Evolutionary conservation across 129 eudicot species (phyloP).

Genomic region (Tanacetum coccineum): DNA sequence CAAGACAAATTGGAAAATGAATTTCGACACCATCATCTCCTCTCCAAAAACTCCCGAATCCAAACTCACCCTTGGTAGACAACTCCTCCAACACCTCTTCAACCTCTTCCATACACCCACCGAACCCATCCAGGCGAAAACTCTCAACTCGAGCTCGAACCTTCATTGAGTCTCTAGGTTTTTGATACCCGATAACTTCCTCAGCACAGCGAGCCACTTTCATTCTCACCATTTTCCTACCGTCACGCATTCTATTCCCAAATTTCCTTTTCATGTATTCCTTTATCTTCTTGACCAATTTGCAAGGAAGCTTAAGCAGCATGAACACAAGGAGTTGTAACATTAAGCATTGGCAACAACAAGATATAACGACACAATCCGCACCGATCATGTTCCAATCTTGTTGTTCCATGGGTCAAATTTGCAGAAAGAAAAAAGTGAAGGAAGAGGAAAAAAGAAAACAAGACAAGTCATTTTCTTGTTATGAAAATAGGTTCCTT

Average conservation of each 20-base stretch:
- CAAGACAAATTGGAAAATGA: slow-evolving; percentile 33
- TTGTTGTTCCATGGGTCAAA: slow-evolving; percentile 53
- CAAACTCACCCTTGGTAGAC: slow-evolving; percentile 67
- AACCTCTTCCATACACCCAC: slow-evolving; percentile 58
- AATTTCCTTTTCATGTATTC: slow-evolving; percentile 50
- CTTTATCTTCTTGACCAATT: slow-evolving; percentile 42
- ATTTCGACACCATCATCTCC: slow-evolving; percentile 38
- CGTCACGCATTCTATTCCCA: slow-evolving; percentile 24
- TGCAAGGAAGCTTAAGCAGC: slow-evolving; percentile 63
- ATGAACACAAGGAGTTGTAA: slow-evolving; percentile 53
- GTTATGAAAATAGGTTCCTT: slow-evolving; percentile 45
- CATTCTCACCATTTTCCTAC: slow-evolving; percentile 26
- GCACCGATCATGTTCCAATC: slow-evolving; percentile 60
- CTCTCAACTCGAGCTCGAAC: slow-evolving; percentile 28
- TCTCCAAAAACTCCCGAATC: slow-evolving; percentile 89
- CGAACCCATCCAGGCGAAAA: slow-evolving; percentile 22
- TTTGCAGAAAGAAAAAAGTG: slow-evolving; percentile 12
- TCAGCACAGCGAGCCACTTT: slow-evolving; percentile 30
- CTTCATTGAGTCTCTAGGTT: slow-evolving; percentile 23
- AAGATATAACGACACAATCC: slow-evolving; percentile 77
- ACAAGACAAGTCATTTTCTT: slow-evolving; percentile 39
- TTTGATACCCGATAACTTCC: slow-evolving; percentile 27
- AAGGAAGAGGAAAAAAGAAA: slow-evolving; percentile 12
- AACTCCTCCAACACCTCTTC: slow-evolving; percentile 69
- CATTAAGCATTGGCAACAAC: slow-evolving; percentile 91